Evolutionary conservation across 441 rosid genomes (phyloP), one percentile per base, ranked within the genome.

Genomic region (Mallotus japonicus): DNA sequence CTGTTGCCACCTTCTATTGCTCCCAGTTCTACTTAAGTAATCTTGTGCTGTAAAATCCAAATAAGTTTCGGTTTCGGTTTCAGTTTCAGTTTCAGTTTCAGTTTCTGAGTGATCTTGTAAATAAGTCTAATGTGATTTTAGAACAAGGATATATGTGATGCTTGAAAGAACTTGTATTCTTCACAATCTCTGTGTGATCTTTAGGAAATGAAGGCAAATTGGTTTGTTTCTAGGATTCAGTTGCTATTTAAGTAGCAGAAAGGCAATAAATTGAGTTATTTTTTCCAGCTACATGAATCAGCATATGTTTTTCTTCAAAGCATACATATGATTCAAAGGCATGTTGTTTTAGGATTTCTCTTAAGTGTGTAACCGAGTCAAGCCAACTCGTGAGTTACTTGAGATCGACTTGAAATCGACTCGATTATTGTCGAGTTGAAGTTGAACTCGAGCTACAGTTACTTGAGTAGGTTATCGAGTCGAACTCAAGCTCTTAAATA

Each of bases 1-100:
- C 67, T 62, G 72, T 60, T 82, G 53, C 62, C 89, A 24, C 91
- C 96, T 77, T 76, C 88, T 24, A 40, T 72, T 59, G 80, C 96
- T 76, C 92, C 94, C 51, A 83, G 83, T 69, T 70, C 70, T 51
- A 49, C 79, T 50, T 81, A 73, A 82, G 20, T 71, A 50, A 14
- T 42, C 11, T 16, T 64, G 73, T 9, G n/a, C 37, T 32, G 55
- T 64, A 40, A 72, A 42, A 64, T 13, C 62, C 70, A 69, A 83
- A 75, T 76, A 82, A 82, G 46, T 63, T 20, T 14, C 50, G 14
- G 49, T 22, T 17, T 64, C 17, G 47, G 40, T 17, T 37, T 67
- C 42, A 53, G 64, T 55, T 17, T 42, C 73, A n/a, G n/a, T n/a
- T n/a, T n/a, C n/a, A 49, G 53, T 49, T 28, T 32, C 57, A 53